A percentile compares a stretch with the other conserved stretches of the same genome.
These are phyloP conservation scores for Chloropicon primus DNA, from an alignment of 139 green algal species.

Conservation along the genomic window DNA sequence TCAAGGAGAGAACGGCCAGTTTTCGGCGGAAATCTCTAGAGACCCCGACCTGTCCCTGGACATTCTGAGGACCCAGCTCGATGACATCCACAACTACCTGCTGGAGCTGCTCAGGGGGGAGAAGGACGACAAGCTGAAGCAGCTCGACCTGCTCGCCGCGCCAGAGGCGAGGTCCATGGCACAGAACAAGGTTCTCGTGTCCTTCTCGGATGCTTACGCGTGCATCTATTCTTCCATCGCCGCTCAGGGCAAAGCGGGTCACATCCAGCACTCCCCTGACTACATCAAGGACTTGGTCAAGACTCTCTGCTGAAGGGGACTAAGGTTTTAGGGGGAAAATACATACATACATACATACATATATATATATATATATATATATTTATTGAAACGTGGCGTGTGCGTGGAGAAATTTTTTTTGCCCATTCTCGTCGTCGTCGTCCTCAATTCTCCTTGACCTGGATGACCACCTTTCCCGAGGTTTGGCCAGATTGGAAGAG, in stretches of 20 bases:
- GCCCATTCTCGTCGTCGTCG: not conserved
- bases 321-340: too few species aligned
- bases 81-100: not conserved
- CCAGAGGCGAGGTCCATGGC: not conserved
- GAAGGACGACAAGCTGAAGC: not conserved
- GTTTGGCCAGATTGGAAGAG: constrained; percentile 25
- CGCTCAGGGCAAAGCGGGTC: not conserved
- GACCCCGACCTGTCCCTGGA: not conserved
- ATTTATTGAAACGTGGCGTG: too few species aligned
- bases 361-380: too few species aligned
- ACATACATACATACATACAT: too few species aligned
- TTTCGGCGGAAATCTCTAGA: not conserved
- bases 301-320: too few species aligned
- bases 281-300: too few species aligned
- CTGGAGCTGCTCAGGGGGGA: not conserved
- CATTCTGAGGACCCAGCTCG: not conserved
- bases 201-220: not conserved
- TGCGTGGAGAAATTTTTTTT: too few species aligned
- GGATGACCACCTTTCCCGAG: constrained; percentile 29
- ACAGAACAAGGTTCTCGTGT: not conserved
- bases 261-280: too few species aligned
- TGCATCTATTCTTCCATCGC: not conserved
- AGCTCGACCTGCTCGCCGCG: not conserved
- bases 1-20: not conserved
- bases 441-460: not conserved